Percentiles rank a stretch among this genome's conserved stretches.
Conservation (phyloP, 139 green algal genomes). For the Chlamydomonas applanata region DNA sequence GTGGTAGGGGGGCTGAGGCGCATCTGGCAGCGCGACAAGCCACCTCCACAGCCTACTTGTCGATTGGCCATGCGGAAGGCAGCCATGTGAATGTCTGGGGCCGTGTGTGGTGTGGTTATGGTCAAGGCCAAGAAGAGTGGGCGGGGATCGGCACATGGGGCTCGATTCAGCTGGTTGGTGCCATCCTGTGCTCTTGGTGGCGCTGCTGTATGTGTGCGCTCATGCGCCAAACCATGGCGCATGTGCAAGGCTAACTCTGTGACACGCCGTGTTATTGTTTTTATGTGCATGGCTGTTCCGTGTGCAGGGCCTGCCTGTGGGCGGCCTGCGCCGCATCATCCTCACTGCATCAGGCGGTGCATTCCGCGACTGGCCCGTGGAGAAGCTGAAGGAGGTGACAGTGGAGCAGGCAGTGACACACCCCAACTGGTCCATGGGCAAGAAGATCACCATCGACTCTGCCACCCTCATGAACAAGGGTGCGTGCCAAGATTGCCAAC, state of each 20-base stretch:
- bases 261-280: neutral
- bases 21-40: neutral
- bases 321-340: slow-evolving; percentile 94
- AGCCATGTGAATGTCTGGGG: too few species aligned
- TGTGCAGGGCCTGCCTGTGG: slow-evolving; percentile 83
- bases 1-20: neutral
- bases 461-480: slow-evolving; percentile 99
- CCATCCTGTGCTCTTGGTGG: too few species aligned
- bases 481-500: too few species aligned
- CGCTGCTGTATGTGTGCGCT: too few species aligned
- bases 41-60: too few species aligned
- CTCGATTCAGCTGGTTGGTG: neutral
- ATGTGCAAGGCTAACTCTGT: too few species aligned
- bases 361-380: slow-evolving; percentile 93
- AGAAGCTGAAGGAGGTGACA: slow-evolving; percentile 81
- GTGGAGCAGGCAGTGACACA: slow-evolving; percentile 66
- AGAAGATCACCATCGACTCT: slow-evolving; percentile 98
- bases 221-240: too few species aligned
- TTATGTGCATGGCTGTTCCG: neutral
- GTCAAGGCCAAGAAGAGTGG: too few species aligned
- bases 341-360: slow-evolving; percentile 96
- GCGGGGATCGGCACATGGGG: too few species aligned
- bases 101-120: too few species aligned
- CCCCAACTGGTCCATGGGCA: slow-evolving; percentile 96
- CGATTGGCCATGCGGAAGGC: too few species aligned